phyloP scores from a whole-genome alignment of 345 rosid species.

The Pelargonium nanum region DNA sequence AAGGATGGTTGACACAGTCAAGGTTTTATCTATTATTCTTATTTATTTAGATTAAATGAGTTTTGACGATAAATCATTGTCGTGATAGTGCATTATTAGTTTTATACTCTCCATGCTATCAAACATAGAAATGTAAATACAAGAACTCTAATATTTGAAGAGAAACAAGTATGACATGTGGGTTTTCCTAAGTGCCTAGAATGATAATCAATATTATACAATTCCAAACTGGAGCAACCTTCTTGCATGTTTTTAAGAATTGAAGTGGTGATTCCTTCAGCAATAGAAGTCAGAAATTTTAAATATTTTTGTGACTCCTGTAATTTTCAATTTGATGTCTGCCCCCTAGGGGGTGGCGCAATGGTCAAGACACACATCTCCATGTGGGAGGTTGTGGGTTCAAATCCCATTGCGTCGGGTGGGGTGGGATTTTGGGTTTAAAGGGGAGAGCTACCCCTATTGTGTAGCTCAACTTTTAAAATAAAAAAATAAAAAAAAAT shows the following conservation, averaged over 20 bases:
- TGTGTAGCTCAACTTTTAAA: no score
- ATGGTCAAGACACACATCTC: no score
- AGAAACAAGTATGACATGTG: neutral
- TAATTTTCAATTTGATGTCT: no score
- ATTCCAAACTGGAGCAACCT: neutral
- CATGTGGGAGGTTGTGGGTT: no score
- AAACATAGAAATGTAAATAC: neutral
- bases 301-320: neutral
- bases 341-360: no score
- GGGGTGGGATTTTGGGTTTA: no score
- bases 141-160: no score
- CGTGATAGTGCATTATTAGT: neutral
- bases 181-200: neutral
- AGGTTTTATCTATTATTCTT: slow-evolving; percentile 26
- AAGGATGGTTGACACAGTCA: slow-evolving; percentile 53
- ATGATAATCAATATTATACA: neutral
- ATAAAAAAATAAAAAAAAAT: no score
- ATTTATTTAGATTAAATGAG: neutral
- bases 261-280: neutral
- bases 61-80: no score
- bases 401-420: no score
- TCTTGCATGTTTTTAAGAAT: no score
- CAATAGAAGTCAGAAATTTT: neutral
- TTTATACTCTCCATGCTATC: neutral
- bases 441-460: no score